These are phyloP conservation scores for Cyclotella sp. DNA, from an alignment of 108 stramenopile species.

Conservation along the genomic window DNA sequence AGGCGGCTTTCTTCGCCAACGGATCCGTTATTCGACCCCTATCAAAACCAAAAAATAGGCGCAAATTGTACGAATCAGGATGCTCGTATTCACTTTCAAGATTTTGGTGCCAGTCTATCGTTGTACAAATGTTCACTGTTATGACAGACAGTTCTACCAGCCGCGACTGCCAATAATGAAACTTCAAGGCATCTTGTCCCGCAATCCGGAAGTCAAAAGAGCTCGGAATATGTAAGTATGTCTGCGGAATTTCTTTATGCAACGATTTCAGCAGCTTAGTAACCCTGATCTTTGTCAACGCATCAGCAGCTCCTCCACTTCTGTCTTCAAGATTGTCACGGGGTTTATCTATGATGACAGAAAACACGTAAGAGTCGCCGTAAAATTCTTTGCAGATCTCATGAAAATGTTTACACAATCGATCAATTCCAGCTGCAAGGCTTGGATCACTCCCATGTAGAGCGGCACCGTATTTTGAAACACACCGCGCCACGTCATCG, in stretches of 20 bases:
- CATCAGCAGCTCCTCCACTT: background rate
- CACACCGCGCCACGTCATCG: constrained; percentile 25
- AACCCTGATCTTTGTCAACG: constrained; percentile 41
- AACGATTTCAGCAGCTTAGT: background rate
- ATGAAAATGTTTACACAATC: constrained; percentile 46
- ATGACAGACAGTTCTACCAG: background rate
- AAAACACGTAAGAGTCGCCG: constrained; percentile 31
- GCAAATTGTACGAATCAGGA: constrained; percentile 6
- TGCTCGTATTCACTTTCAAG: constrained; percentile 1
- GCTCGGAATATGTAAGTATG: constrained; percentile 58
- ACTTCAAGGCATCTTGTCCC: constrained; percentile 15
- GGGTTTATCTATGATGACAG: constrained; percentile 35
- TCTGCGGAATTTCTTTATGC: constrained; percentile 28
- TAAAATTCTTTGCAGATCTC: constrained; percentile 10
- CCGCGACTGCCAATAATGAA: constrained; percentile 47
- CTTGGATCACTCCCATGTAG: constrained; percentile 8
- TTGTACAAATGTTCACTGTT: background rate
- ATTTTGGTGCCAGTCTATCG: background rate
- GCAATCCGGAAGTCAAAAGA: constrained; percentile 44
- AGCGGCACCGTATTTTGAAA: constrained; percentile 33
- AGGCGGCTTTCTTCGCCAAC: constrained; percentile 9
- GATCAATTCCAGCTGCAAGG: constrained; percentile 49
- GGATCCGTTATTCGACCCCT: constrained; percentile 17
- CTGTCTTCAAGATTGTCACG: constrained; percentile 9
- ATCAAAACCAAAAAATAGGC: constrained; percentile 48